A percentile compares a stretch with the other conserved stretches of the same genome.
These are phyloP conservation scores for Arthrobotrys iridis DNA, from an alignment of 2,329 filamentous ascomycete species.

Conservation along the genomic window DNA sequence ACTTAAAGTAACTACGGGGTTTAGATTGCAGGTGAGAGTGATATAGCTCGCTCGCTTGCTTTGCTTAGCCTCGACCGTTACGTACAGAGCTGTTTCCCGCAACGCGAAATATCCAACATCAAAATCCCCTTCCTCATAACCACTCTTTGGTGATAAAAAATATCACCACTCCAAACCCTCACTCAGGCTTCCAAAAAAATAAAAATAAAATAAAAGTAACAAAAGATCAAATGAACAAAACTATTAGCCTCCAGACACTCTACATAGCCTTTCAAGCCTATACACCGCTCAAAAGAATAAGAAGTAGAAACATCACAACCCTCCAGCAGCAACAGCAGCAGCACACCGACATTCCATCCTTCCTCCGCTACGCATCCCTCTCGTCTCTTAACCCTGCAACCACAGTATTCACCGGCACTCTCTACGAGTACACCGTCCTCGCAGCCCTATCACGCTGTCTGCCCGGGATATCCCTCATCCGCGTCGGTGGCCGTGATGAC, in stretches of 20 bases:
- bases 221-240: too few relatives aligned
- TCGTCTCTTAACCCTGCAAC: constrained; percentile 68
- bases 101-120: constrained; percentile 46
- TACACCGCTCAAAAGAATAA: background rate
- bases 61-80: constrained; percentile 1
- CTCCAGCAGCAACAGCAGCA: too few relatives aligned
- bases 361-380: constrained; percentile 71
- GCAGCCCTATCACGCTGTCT: constrained; percentile 67
- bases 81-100: too few relatives aligned
- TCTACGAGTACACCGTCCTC: constrained; percentile 78
- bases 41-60: too few relatives aligned
- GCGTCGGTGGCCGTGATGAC: constrained; percentile 74
- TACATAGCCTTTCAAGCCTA: background rate
- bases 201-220: too few relatives aligned
- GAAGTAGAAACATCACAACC: background rate
- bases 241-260: too few relatives aligned
- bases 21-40: too few relatives aligned
- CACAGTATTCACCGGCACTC: constrained; percentile 75
- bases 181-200: too few relatives aligned
- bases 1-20: too few relatives aligned
- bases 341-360: constrained; percentile 73
- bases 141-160: too few relatives aligned
- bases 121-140: too few relatives aligned
- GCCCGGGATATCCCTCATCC: constrained; percentile 70
- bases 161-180: too few relatives aligned